Conservation (phyloP, 2,329 filamentous ascomycete genomes). For the Byssochlamys sp. region DNA sequence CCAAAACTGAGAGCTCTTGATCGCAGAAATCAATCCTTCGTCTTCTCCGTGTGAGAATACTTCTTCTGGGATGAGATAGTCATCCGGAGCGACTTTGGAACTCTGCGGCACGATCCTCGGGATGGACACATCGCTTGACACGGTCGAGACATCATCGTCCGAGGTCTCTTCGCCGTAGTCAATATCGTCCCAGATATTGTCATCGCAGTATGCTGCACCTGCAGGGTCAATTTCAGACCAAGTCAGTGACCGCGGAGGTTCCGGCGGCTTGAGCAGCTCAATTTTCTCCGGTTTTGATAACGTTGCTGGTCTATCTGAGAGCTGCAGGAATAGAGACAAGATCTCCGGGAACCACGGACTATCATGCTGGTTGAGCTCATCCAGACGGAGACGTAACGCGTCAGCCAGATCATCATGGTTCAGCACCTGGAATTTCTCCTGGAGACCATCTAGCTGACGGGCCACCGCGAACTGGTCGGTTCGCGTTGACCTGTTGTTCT, state of each 20-base stretch:
- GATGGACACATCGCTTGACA: constrained; percentile 23
- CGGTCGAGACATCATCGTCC: constrained; percentile 28
- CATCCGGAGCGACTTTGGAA: constrained; percentile 18
- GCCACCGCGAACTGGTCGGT: constrained; percentile 69
- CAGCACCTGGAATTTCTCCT: constrained; percentile 76
- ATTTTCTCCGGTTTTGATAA: constrained; percentile 58
- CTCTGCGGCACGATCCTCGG: constrained; percentile 19
- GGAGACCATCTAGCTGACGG: constrained; percentile 57
- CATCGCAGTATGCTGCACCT: constrained; percentile 55
- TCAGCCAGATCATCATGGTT: constrained; percentile 72
- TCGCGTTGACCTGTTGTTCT: constrained; percentile 44
- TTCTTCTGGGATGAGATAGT: constrained; percentile 26
- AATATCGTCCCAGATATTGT: constrained; percentile 34
- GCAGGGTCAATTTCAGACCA: constrained; percentile 74
- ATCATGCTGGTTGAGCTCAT: constrained; percentile 46
- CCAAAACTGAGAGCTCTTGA: constrained; percentile 44
- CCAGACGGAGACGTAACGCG: constrained; percentile 50
- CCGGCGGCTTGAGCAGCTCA: constrained; percentile 43
- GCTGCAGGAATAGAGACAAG: constrained; percentile 65
- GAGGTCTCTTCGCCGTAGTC: constrained; percentile 31
- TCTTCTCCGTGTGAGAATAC: constrained; percentile 23
- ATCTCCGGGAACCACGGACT: constrained; percentile 69
- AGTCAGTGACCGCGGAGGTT: constrained; percentile 45
- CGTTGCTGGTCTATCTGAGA: constrained; percentile 69
- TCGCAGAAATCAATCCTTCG: constrained; percentile 25